These are phyloP conservation scores for Fomitopsis pulvina DNA, from an alignment of 768 basidiomycete genomes.

Conservation along the genomic window DNA sequence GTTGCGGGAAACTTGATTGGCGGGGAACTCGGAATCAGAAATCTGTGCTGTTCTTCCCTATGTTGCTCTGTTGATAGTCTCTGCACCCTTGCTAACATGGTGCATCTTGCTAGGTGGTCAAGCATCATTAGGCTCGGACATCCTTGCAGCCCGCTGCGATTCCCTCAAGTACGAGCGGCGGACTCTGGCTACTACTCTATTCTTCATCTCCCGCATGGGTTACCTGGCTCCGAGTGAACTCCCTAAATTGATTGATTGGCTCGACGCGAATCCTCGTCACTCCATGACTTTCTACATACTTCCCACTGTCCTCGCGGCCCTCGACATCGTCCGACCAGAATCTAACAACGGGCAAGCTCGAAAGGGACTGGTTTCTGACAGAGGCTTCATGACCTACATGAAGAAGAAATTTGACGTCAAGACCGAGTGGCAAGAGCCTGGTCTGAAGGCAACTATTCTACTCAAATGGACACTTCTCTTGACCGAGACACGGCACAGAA, in stretches of 20 bases:
- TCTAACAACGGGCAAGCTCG: conserved; percentile 39
- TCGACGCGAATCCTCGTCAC: conserved; percentile 58
- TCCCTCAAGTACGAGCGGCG: conserved; percentile 73
- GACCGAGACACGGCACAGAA: conserved; percentile 65
- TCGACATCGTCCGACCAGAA: conserved; percentile 60
- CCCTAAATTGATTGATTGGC: conserved; percentile 63
- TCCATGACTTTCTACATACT: conserved; percentile 66
- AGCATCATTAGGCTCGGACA: conserved; percentile 54
- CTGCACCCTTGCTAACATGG: background rate
- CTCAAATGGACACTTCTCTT: conserved; percentile 87
- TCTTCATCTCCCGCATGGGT: conserved; percentile 56
- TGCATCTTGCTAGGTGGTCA: conserved; percentile 27
- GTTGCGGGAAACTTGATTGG: too few species aligned
- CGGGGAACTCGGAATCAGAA: too few species aligned
- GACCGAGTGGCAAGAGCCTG: conserved; percentile 60
- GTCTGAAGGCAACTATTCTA: conserved; percentile 65
- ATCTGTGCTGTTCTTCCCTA: too few species aligned
- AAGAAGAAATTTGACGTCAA: conserved; percentile 44
- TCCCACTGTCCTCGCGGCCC: conserved; percentile 52
- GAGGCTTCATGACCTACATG: conserved; percentile 48
- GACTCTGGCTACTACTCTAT: conserved; percentile 55
- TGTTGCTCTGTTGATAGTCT: background rate
- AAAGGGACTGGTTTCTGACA: conserved; percentile 40
- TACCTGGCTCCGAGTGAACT: conserved; percentile 55
- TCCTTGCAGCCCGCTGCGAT: conserved; percentile 62